phyloP scores from a whole-genome alignment of 1,139 yeast species.

The Yamadazyma siamensis region DNA sequence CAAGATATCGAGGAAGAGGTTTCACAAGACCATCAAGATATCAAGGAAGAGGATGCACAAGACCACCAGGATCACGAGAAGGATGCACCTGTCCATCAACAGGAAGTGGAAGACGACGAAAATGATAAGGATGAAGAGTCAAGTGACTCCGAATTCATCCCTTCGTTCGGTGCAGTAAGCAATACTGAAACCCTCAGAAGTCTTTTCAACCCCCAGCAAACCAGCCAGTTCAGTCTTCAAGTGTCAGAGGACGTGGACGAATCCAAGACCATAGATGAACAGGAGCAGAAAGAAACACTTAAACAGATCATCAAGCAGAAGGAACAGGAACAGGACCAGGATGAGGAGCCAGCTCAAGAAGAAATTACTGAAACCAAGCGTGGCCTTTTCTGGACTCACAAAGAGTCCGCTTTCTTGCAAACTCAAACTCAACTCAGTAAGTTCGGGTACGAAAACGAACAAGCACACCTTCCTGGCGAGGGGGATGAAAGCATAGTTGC shows the following conservation, averaged over 20 bases:
- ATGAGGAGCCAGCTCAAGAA: slow-evolving; percentile 5
- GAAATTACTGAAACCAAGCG: slow-evolving; percentile 12
- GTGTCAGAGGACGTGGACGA: slow-evolving; percentile 38
- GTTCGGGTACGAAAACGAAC: slow-evolving; percentile 34
- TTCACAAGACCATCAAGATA: slow-evolving; percentile 8
- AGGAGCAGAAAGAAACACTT: slow-evolving; percentile 25
- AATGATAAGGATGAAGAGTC: too few relatives aligned
- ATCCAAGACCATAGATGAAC: slow-evolving; percentile 15
- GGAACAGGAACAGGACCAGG: slow-evolving; percentile 13
- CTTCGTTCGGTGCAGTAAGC: slow-evolving; percentile 46
- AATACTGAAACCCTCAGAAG: slow-evolving; percentile 61
- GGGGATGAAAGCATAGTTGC: slow-evolving; percentile 16
- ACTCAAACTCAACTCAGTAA: slow-evolving; percentile 79
- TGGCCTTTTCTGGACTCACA: slow-evolving; percentile 80
- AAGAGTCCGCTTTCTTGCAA: slow-evolving; percentile 78
- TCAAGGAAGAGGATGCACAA: slow-evolving; percentile 3
- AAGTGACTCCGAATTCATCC: slow-evolving; percentile 36
- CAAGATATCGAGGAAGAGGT: slow-evolving; percentile 1
- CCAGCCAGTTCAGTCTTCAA: slow-evolving; percentile 28
- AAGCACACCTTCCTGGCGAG: slow-evolving; percentile 36
- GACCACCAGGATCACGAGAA: not conserved
- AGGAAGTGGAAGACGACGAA: slow-evolving; percentile 4
- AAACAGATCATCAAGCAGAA: slow-evolving; percentile 29
- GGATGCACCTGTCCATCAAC: slow-evolving; percentile 1
- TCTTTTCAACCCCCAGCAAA: slow-evolving; percentile 50